Evolutionary conservation across 164 flowering plant genomes (phyloP), one percentile per base, ranked within the genome.

Genomic region (Tetrastigma voinierianum): DNA sequence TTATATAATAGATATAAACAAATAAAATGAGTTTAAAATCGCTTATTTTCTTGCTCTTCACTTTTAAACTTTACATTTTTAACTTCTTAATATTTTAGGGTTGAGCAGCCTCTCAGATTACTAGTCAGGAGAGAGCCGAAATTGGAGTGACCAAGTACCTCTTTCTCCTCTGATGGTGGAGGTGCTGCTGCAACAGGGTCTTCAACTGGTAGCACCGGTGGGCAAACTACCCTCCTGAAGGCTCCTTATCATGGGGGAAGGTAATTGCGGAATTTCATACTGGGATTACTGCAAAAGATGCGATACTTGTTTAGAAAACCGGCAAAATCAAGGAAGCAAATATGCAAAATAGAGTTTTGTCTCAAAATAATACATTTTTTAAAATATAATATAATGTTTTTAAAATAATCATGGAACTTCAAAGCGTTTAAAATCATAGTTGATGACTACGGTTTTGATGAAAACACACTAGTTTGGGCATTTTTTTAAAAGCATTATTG

Each of bases 201-300:
- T 80, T 90, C 97, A 76, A 95, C 87, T 51, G 97, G 93, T 52
- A 88, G 72, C 54, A 77, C 83, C 3, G 99, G 97, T 51, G 99
- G 90, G 88, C 90, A 67, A 90, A 64, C 76, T 96, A 16, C 90
- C 91, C 72, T 89, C 98, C 75, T 90, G 99, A 75, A 96, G 95
- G 95, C 56, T 87, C 83, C 80, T 87, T 87, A 77, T 89, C 99
- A 71, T 88, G 99, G 63, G 63, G 99, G 99, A 73, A 96, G 90
- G 75, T 96, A 96, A 68, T 96, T 93, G 70, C 99, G 80, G 59
- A 96, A 96, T 74, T 96, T 96, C 96, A 96, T 74, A 71, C 67
- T 82, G 44, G 70, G 77, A 68, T 68, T 76, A 24, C 93, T 87
- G 86, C 70, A 78, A 66, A 43, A 20, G 48, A 62, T 2, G 70